Conservation (phyloP, 805 yeast genomes). For the Wickerhamomyces bisporus region DNA sequence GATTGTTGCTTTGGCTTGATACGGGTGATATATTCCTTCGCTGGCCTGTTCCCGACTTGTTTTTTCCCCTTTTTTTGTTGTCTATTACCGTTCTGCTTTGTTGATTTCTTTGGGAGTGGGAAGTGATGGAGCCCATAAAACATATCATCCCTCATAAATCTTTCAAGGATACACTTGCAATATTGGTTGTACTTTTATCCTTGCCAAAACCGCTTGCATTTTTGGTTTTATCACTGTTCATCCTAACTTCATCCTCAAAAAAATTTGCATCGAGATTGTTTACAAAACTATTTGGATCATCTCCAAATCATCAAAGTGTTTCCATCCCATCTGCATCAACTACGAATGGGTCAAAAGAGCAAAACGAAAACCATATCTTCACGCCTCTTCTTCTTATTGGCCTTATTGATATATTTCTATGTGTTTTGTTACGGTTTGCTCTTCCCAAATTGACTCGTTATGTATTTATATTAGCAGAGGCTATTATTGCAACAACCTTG, state of each 20-base stretch:
- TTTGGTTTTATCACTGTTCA: slow-evolving; percentile 11
- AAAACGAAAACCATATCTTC: neutral
- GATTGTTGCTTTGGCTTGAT: too few relatives aligned
- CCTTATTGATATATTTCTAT: slow-evolving; percentile 15
- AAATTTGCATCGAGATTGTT: slow-evolving; percentile 8
- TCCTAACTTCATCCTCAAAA: slow-evolving; percentile 16
- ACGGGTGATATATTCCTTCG: too few relatives aligned
- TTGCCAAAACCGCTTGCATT: slow-evolving; percentile 20
- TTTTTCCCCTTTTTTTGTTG: too few relatives aligned
- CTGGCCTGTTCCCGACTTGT: too few relatives aligned
- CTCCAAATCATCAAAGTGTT: neutral
- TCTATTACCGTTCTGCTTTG: too few relatives aligned
- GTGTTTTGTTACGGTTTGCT: slow-evolving; percentile 13
- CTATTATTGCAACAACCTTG: slow-evolving; percentile 17
- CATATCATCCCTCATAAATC: slow-evolving; percentile 18
- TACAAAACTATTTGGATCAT: slow-evolving; percentile 2
- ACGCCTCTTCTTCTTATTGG: slow-evolving; percentile 7
- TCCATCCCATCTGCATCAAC: neutral
- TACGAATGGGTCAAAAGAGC: neutral
- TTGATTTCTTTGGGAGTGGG: too few relatives aligned
- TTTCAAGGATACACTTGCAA: slow-evolving; percentile 21
- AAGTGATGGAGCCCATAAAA: neutral
- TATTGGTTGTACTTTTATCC: slow-evolving; percentile 18
- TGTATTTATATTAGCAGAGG: slow-evolving; percentile 19
- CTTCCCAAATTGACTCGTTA: slow-evolving; percentile 20